Evolutionary conservation across 2,329 filamentous ascomycete genomes (phyloP), one percentile per base, ranked within the genome.

Genomic region (Fusarium azukiicola): DNA sequence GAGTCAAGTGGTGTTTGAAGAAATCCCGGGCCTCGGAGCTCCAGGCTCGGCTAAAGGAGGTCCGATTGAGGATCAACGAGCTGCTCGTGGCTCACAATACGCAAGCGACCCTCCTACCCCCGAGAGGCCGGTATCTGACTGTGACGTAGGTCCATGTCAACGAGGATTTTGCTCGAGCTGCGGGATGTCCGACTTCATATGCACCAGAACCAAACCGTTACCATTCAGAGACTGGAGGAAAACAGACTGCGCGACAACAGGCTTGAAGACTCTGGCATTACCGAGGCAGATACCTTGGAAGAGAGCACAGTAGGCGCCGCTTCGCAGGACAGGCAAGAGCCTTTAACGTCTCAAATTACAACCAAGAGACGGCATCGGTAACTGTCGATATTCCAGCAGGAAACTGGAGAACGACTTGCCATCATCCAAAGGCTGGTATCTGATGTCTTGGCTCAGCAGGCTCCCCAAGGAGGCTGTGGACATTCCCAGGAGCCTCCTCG

Each of bases 31-130:
- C 49, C 6, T 32, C 47, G 21, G 49, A 68, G 16, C 46, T 68
- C 16, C 66, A 68, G 19, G 54, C n/a, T 11, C 16, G 27, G n/a
- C 36, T 68, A 5, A 68, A 54, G 42, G 47, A 68, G 38, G 66
- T 54, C 23, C 36, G 66, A 3, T 3, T 38, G 23, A 52, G 38
- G 38, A 68, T 68, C 38, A 68, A 54, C 17, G 66, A 68, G 47
- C 10, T 68, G 14, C 38, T 52, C 3, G 47, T 49, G 3, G 49
- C 32, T 16, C 36, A 52, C 2, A 68, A 54, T 14, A 40, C 36
- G 66, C 11, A 67, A 40, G 66, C 8, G 13, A 21, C 7, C 11
- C 6, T 6, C 17, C n/a, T 16, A 8, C 2, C 17, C 10, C 17
- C 8, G 3, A 2, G 6, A 27, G 19, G 8, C 5, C 6, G 0